Evolutionary conservation across 129 eudicot genomes (phyloP), one percentile per base, ranked within the genome.

Genomic region (Flaveria linearis): DNA sequence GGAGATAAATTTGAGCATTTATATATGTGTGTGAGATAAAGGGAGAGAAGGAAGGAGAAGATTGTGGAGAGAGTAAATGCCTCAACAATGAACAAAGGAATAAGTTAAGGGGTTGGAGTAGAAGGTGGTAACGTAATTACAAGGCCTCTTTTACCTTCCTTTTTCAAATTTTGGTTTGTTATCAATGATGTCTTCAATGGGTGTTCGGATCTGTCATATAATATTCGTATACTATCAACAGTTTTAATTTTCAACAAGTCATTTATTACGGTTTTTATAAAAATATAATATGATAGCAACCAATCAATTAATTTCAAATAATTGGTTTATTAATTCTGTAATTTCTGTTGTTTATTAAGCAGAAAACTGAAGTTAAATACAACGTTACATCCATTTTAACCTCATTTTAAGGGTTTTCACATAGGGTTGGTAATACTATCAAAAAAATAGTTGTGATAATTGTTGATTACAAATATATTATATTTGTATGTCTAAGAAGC

Each of bases 121-220:
- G 84, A 73, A 66, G 84, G 84, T 80, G 84, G 84, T 80, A 80
- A 73, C 70, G 84, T 80, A 74, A 80, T 73, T 80, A 67, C 83
- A 80, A 53, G 62, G 52, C n/a, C 30, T 60, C 36, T 13, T 73
- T 73, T 58, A 68, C 28, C 65, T 45, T 41, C 5, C 22, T 13
- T 16, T 52, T 52, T 41, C 61, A 74, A 50, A 25, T 74, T 23
- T 51, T 28, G 57, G 57, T 74, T 60, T 23, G 39, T 50, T 63
- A 62, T 60, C 72, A 61, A 75, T 51, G 53, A 72, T 72, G 67
- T 30, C 68, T 73, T 41, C 39, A 73, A 73, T 73, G 33, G 42
- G 11, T 57, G 51, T 9, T 36, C 30, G 23, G 7, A 18, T 68
- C 16, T 7, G 8, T 70, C 46, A 69, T 23, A 33, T 11, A 8